These are phyloP conservation scores for Amyloporia xantha DNA, from an alignment of 768 basidiomycete genomes.

Conservation along the genomic window DNA sequence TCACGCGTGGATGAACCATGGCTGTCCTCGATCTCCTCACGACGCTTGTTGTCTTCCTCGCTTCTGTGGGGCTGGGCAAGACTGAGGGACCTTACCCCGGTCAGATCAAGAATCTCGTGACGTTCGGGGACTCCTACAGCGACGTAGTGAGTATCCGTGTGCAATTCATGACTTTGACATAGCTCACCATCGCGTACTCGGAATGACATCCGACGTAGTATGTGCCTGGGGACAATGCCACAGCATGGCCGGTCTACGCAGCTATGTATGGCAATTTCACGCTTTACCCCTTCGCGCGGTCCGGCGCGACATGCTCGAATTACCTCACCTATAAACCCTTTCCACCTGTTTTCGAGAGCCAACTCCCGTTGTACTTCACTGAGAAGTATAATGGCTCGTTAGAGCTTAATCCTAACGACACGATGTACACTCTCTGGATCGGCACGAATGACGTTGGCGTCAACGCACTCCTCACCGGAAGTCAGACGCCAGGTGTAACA, in stretches of 20 bases:
- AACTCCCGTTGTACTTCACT: conserved; percentile 46
- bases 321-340: conserved; percentile 49
- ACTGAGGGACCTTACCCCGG: conserved; percentile 21
- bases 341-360: conserved; percentile 48
- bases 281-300: conserved; percentile 49
- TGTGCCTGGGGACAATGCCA: conserved; percentile 32
- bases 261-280: conserved; percentile 47
- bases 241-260: conserved; percentile 55
- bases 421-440: conserved; percentile 63
- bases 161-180: too few species aligned
- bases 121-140: conserved; percentile 64
- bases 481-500: conserved; percentile 37
- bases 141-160: conserved; percentile 37
- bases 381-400: conserved; percentile 37
- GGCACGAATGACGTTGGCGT: conserved; percentile 54
- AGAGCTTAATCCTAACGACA: conserved; percentile 34
- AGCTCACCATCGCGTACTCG: too few species aligned
- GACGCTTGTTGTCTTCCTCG: not conserved
- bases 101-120: conserved; percentile 58
- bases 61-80: not conserved
- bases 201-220: conserved; percentile 13
- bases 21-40: conserved; percentile 1
- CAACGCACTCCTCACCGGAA: conserved; percentile 46
- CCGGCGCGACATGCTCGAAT: conserved; percentile 63
- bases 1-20: not conserved